phyloP scores from a whole-genome alignment of 2,329 filamentous ascomycete genomes.

The Alternaria triticimaculans region DNA sequence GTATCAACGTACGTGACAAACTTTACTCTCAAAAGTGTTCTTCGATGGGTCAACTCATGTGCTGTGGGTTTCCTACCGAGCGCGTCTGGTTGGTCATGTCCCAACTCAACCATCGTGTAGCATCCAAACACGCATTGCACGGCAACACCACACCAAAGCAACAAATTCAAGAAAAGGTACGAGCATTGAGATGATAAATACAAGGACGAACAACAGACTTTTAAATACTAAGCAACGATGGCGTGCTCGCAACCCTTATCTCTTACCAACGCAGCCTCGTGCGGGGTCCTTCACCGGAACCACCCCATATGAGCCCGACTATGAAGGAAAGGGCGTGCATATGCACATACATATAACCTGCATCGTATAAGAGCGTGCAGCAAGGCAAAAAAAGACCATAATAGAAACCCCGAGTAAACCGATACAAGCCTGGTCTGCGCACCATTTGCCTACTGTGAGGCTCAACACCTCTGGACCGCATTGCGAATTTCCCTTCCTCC shows the following conservation, averaged over 20 bases:
- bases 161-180: too few relatives aligned
- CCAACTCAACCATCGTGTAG: too few relatives aligned
- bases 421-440: neutral
- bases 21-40: too few relatives aligned
- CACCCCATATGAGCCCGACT: neutral
- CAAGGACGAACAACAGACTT: neutral
- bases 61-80: too few relatives aligned
- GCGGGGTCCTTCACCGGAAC: slow-evolving; percentile 8
- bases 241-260: neutral
- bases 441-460: slow-evolving; percentile 3
- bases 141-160: too few relatives aligned
- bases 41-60: too few relatives aligned
- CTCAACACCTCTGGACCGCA: neutral
- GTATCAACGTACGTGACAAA: too few relatives aligned
- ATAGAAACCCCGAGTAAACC: neutral
- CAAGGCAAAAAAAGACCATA: neutral
- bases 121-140: too few relatives aligned
- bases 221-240: neutral
- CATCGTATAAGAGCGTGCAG: neutral
- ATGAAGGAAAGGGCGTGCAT: neutral
- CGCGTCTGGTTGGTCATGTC: too few relatives aligned
- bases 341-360: neutral
- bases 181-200: too few relatives aligned
- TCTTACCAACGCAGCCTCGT: slow-evolving; percentile 1
- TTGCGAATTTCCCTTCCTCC: neutral